These are phyloP conservation scores for Metschnikowia baotianmanensis DNA, from an alignment of 805 yeast genomes.

Conservation along the genomic window DNA sequence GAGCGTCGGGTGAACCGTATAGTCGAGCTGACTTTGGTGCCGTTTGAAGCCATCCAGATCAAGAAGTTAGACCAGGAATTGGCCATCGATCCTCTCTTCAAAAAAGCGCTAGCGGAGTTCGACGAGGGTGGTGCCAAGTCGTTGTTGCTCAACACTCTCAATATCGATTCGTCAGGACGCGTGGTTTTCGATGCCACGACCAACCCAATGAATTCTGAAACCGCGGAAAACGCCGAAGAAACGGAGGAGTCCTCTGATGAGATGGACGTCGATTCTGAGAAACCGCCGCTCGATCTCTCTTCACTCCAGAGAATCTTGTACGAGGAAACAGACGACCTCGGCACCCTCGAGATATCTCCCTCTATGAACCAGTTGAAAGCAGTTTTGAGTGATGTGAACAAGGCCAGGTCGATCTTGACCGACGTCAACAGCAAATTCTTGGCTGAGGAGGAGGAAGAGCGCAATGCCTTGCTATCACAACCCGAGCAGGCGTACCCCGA, in stretches of 20 bases:
- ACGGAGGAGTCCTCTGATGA: constrained; percentile 11
- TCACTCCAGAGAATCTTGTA: constrained; percentile 23
- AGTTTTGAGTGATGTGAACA: constrained; percentile 53
- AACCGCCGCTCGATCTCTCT: constrained; percentile 6
- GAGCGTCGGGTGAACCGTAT: constrained; percentile 21
- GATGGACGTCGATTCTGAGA: constrained; percentile 19
- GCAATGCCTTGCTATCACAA: background rate
- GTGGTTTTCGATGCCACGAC: constrained; percentile 66
- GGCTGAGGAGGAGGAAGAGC: constrained; percentile 15
- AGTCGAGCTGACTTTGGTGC: constrained; percentile 21
- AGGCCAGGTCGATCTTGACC: constrained; percentile 46
- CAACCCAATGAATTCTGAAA: constrained; percentile 22
- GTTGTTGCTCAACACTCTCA: constrained; percentile 58
- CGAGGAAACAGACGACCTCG: constrained; percentile 21
- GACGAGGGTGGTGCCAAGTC: constrained; percentile 84
- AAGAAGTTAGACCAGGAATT: constrained; percentile 63
- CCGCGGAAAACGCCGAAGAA: constrained; percentile 4
- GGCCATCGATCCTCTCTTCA: constrained; percentile 70
- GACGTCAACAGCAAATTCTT: constrained; percentile 39
- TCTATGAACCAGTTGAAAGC: constrained; percentile 60
- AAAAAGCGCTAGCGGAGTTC: constrained; percentile 70
- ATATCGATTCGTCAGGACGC: constrained; percentile 50
- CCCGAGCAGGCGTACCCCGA: constrained; percentile 8
- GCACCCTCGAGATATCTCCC: constrained; percentile 57
- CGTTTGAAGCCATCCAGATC: constrained; percentile 48